Evolutionary conservation across 1,284 basidiomycete genomes (phyloP).

Genomic region (Wolfiporia cocos): DNA sequence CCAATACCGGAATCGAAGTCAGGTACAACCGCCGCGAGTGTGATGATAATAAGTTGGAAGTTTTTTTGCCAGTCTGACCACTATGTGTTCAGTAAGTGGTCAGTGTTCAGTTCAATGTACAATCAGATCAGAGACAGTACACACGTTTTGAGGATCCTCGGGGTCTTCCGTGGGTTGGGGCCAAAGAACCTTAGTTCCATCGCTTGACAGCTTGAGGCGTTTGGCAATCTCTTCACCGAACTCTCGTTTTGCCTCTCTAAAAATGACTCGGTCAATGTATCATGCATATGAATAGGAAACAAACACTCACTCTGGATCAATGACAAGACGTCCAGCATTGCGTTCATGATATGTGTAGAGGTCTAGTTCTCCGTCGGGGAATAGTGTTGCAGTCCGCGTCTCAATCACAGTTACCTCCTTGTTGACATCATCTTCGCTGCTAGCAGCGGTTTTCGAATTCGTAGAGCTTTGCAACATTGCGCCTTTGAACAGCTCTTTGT

Average conservation of each 20-base stretch:
- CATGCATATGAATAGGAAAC: not conserved
- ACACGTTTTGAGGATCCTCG: slow-evolving; percentile 62
- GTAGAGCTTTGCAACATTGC: not conserved
- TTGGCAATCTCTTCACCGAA: slow-evolving; percentile 45
- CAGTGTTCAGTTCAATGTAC: not conserved
- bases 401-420: not conserved
- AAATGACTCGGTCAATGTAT: slow-evolving; percentile 10
- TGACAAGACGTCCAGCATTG: slow-evolving; percentile 49
- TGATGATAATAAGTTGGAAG: slow-evolving; percentile 52
- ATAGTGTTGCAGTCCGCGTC: slow-evolving; percentile 1
- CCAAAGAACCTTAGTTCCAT: slow-evolving; percentile 48
- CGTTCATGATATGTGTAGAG: slow-evolving; percentile 46
- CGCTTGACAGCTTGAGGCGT: slow-evolving; percentile 38
- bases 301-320: slow-evolving; percentile 47
- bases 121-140: not conserved
- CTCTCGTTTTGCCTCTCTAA: slow-evolving; percentile 46
- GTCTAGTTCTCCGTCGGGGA: slow-evolving; percentile 25
- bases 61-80: slow-evolving; percentile 43
- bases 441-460: not conserved
- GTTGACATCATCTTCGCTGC: not conserved
- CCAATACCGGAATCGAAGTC: slow-evolving; percentile 68
- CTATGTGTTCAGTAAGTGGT: slow-evolving; percentile 22
- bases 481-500: not conserved
- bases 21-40: slow-evolving; percentile 61
- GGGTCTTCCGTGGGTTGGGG: slow-evolving; percentile 62